Conservation (phyloP, 2,329 filamentous ascomycete species). For the Colletotrichum sp. region DNA sequence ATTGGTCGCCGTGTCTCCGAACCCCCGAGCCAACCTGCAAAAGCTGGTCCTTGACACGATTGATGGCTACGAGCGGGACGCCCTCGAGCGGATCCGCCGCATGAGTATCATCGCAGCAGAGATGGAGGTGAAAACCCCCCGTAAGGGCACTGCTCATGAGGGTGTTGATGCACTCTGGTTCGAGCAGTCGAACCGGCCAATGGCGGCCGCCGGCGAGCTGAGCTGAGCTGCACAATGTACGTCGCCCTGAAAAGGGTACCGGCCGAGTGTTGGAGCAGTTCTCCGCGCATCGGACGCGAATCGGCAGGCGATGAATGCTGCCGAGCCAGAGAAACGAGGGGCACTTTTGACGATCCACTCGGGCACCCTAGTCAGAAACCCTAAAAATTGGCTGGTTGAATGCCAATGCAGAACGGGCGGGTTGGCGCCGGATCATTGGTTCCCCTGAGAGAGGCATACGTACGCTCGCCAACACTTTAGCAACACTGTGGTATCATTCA, state of each 20-base stretch:
- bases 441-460: slow-evolving; percentile 7
- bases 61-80: slow-evolving; percentile 74
- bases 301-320: background rate
- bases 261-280: slow-evolving; percentile 8
- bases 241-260: background rate
- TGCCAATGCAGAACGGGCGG: slow-evolving; percentile 3
- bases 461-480: slow-evolving; percentile 6
- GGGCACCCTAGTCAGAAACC: slow-evolving; percentile 13
- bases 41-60: slow-evolving; percentile 70
- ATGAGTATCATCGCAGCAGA: slow-evolving; percentile 79
- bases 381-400: slow-evolving; percentile 2
- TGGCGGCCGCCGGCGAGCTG: slow-evolving; percentile 11
- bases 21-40: slow-evolving; percentile 75
- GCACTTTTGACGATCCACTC: slow-evolving; percentile 12
- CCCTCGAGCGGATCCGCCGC: slow-evolving; percentile 77
- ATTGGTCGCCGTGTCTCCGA: slow-evolving; percentile 72
- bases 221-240: slow-evolving; percentile 2
- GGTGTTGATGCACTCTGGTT: slow-evolving; percentile 38
- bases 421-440: slow-evolving; percentile 8
- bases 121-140: slow-evolving; percentile 65
- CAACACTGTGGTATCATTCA: slow-evolving; percentile 9
- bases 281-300: slow-evolving; percentile 12
- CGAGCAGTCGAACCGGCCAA: slow-evolving; percentile 27
- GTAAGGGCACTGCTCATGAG: slow-evolving; percentile 4
- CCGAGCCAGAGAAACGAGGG: background rate